Evolutionary conservation across 148 eudicot species (phyloP).

Genomic region (Rhododendron kiyosumense): DNA sequence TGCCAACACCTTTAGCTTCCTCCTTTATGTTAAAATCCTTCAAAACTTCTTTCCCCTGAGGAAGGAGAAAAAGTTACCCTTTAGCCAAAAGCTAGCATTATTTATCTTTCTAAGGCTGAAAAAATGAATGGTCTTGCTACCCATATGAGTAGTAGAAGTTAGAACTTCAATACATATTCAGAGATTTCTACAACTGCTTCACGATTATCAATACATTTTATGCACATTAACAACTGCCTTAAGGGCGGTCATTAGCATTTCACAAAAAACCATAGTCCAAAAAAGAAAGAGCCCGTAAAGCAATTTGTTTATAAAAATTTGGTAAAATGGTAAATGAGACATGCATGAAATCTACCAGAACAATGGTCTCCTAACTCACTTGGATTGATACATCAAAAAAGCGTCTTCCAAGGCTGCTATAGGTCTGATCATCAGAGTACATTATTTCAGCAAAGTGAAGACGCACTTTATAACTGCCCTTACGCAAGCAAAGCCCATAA

Average conservation of each 20-base stretch:
- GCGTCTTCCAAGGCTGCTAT: slow-evolving; percentile 57
- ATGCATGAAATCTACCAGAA: not conserved
- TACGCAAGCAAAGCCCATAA: slow-evolving; percentile 56
- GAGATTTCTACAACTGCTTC: not conserved
- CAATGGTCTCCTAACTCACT: slow-evolving; percentile 35
- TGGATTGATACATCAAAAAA: slow-evolving; percentile 68
- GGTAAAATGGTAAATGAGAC: not conserved
- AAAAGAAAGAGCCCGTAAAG: not conserved
- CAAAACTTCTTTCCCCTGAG: slow-evolving; percentile 26
- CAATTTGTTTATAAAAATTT: not conserved
- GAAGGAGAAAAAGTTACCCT: not conserved
- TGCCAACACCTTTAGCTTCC: slow-evolving; percentile 30
- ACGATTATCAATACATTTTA: not conserved
- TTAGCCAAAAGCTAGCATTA: not conserved
- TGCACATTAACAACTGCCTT: not conserved
- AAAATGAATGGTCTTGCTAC: not conserved
- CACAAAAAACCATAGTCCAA: not conserved
- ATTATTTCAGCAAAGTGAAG: slow-evolving; percentile 75
- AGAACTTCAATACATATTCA: not conserved
- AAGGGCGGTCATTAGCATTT: not conserved
- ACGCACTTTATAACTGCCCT: slow-evolving; percentile 62
- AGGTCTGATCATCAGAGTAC: slow-evolving; percentile 45
- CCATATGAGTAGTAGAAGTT: not conserved
- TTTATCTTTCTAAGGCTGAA: not conserved
- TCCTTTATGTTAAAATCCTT: slow-evolving; percentile 36